A percentile compares a stretch with the other conserved stretches of the same genome.
Conservation (phyloP, 371 early-diverging fungal species). For the Apophysomyces elegans region DNA sequence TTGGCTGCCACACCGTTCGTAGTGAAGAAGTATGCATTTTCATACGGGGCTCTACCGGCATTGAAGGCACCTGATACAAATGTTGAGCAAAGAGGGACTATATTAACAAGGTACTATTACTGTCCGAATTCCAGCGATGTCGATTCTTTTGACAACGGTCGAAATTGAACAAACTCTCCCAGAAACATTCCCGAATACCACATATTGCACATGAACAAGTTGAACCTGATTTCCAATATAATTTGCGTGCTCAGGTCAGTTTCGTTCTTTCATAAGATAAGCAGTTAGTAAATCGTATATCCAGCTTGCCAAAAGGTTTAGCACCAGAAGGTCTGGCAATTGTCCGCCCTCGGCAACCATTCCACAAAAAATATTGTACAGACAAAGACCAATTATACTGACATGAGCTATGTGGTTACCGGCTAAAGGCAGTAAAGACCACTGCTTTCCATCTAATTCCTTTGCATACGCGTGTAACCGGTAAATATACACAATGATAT, state of each 20-base stretch:
- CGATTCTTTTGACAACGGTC: constrained; percentile 1
- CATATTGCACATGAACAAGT: neutral
- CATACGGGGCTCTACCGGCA: too few relatives aligned
- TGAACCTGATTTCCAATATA: neutral
- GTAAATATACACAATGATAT: too few relatives aligned
- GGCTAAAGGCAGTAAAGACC: neutral
- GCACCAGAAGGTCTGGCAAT: neutral
- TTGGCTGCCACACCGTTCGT: too few relatives aligned
- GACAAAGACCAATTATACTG: neutral
- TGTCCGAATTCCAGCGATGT: neutral
- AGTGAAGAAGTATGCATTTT: too few relatives aligned
- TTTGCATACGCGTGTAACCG: too few relatives aligned
- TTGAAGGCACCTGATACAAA: too few relatives aligned
- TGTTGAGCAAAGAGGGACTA: neutral
- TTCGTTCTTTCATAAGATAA: neutral
- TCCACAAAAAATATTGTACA: neutral
- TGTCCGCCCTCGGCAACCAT: neutral
- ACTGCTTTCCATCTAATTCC: too few relatives aligned
- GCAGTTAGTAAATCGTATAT: neutral
- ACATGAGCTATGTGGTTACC: neutral
- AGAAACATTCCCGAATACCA: neutral
- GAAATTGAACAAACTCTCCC: neutral
- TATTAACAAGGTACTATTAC: neutral
- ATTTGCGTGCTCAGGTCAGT: neutral
- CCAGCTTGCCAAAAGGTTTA: neutral